These are phyloP conservation scores for Hypoxylon intermedium DNA, from an alignment of 495 filamentous ascomycete genomes.

Conservation along the genomic window DNA sequence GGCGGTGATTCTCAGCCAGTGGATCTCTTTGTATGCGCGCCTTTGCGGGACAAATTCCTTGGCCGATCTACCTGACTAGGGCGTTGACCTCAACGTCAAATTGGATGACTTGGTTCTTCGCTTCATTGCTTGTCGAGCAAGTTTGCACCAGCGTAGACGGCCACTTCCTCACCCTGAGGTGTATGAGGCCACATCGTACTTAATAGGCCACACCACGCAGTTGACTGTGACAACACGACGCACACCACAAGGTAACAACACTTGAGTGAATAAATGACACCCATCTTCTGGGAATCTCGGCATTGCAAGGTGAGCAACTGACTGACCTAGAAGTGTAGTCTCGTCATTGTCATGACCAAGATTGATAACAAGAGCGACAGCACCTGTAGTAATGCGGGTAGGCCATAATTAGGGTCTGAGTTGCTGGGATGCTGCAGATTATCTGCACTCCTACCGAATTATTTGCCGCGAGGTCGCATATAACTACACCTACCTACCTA, in stretches of 20 bases:
- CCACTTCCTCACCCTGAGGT: background rate
- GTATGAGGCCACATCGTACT: background rate
- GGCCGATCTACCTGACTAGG: constrained; percentile 20
- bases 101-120: background rate
- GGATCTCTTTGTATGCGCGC: constrained; percentile 26
- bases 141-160: background rate
- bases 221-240: too few species aligned
- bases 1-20: constrained; percentile 33
- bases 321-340: too few species aligned
- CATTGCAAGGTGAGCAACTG: background rate
- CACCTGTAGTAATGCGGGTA: background rate
- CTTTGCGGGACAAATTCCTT: constrained; percentile 19
- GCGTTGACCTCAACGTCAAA: constrained; percentile 3
- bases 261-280: background rate
- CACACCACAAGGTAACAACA: background rate
- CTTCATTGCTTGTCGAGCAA: constrained; percentile 5
- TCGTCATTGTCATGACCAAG: too few species aligned
- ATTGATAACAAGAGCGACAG: background rate
- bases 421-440: constrained; percentile 17
- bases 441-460: background rate
- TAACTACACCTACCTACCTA: background rate
- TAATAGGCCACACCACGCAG: background rate
- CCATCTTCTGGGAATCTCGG: background rate
- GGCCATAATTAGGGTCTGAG: background rate
- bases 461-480: constrained; percentile 19